Percentiles rank a stretch among this genome's conserved stretches.
phyloP scores from a whole-genome alignment of 768 basidiomycete species.

The Lentinula guzmanii region DNA sequence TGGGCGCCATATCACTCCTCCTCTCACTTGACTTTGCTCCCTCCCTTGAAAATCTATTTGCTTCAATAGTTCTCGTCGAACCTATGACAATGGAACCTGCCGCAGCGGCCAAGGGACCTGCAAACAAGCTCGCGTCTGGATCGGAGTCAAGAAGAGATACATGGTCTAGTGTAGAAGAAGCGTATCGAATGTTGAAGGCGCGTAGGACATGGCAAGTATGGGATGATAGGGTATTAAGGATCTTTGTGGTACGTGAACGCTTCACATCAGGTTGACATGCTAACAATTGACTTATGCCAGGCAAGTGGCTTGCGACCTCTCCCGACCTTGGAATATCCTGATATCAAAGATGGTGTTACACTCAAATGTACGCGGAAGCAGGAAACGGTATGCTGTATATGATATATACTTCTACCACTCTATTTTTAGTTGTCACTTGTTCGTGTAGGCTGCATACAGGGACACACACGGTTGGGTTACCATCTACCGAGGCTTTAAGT shows the following conservation, averaged over 20 bases:
- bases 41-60: slow-evolving; percentile 22
- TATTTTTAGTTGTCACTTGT: neutral
- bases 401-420: slow-evolving; percentile 1
- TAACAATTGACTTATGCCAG: neutral
- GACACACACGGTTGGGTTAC: slow-evolving; percentile 27
- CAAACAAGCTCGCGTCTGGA: neutral
- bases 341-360: slow-evolving; percentile 40
- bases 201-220: slow-evolving; percentile 38
- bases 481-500: slow-evolving; percentile 25
- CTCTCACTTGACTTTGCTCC: neutral
- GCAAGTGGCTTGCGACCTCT: slow-evolving; percentile 2
- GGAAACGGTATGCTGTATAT: slow-evolving; percentile 29
- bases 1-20: slow-evolving; percentile 31
- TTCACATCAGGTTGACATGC: neutral
- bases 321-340: slow-evolving; percentile 24
- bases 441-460: slow-evolving; percentile 35
- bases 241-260: slow-evolving; percentile 30
- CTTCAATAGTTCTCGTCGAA: slow-evolving; percentile 38
- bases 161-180: slow-evolving; percentile 48
- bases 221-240: slow-evolving; percentile 41
- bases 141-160: slow-evolving; percentile 26
- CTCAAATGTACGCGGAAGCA: slow-evolving; percentile 40
- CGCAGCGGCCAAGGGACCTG: neutral
- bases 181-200: slow-evolving; percentile 29
- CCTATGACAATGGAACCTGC: slow-evolving; percentile 30